Percentiles rank a stretch among this genome's conserved stretches.
Conservation (phyloP, 163 green algal genomes). For the Prototheca wickerhamii region DNA sequence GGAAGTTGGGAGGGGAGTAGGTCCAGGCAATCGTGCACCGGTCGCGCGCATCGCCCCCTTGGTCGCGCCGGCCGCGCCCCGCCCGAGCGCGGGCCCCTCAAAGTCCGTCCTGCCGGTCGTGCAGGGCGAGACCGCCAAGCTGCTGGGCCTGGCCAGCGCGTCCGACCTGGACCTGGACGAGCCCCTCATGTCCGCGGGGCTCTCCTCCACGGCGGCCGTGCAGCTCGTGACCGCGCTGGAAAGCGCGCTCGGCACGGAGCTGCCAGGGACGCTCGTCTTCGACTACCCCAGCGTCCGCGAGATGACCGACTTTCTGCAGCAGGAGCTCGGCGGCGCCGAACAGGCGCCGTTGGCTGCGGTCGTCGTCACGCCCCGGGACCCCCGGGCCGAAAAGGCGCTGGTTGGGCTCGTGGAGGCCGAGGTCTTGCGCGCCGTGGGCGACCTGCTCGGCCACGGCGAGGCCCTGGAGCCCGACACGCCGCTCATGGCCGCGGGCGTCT, state of each 20-base stretch:
- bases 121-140: background rate
- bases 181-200: conserved; percentile 72
- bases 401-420: background rate
- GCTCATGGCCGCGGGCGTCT: conserved; percentile 41
- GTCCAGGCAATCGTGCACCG: too few relatives aligned
- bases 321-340: background rate
- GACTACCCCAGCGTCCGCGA: conserved; percentile 22
- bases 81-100: background rate
- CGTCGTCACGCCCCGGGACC: background rate
- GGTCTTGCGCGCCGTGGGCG: conserved; percentile 3
- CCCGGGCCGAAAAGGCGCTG: background rate
- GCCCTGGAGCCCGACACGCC: conserved; percentile 22
- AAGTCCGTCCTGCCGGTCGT: background rate
- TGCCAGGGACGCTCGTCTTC: conserved; percentile 32
- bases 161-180: conserved; percentile 32
- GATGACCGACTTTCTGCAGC: conserved; percentile 8
- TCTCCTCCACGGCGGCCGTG: conserved; percentile 72
- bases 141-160: background rate
- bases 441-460: conserved; percentile 17
- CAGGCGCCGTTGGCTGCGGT: background rate
- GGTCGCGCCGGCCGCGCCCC: too few relatives aligned
- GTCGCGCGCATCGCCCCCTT: too few relatives aligned
- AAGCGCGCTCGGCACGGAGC: conserved; percentile 16
- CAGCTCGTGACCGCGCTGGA: conserved; percentile 28
- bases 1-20: background rate